phyloP scores from a whole-genome alignment of 768 basidiomycete genomes.

The Trametes cubensis region DNA sequence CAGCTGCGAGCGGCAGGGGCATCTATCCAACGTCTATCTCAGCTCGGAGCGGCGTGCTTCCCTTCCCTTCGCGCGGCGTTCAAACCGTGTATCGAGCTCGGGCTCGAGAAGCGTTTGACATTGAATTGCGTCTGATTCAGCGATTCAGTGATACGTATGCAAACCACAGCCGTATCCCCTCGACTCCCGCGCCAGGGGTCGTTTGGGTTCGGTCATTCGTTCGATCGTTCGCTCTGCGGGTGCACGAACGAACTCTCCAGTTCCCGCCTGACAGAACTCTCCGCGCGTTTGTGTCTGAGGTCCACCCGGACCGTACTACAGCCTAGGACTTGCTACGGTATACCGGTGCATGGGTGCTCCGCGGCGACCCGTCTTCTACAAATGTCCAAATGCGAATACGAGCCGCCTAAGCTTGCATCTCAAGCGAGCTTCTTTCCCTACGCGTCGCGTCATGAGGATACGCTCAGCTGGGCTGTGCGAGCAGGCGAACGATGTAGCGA shows the following conservation, averaged over 20 bases:
- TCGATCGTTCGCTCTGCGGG: no score
- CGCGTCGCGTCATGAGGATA: not conserved
- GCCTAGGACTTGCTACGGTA: no score
- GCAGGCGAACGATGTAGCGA: not conserved
- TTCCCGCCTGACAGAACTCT: not conserved
- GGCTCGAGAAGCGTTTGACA: not conserved
- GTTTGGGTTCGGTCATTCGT: no score
- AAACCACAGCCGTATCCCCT: no score
- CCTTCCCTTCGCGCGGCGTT: not conserved
- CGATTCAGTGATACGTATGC: no score
- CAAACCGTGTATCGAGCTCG: constrained; percentile 2
- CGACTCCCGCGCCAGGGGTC: no score
- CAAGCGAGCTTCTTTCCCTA: no score
- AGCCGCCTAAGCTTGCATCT: no score
- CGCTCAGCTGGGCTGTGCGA: constrained; percentile 13
- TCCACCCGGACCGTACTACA: not conserved
- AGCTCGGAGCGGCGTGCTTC: not conserved
- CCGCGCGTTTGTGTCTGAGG: not conserved
- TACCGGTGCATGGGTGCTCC: no score
- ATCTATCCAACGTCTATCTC: constrained; percentile 23
- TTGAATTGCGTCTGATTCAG: no score
- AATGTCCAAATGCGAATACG: no score
- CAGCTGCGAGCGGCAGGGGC: constrained; percentile 1
- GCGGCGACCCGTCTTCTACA: not conserved
- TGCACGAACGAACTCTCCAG: not conserved